Conservation (phyloP, 2,329 filamentous ascomycete species). For the Ophiostoma triangulosporum region DNA sequence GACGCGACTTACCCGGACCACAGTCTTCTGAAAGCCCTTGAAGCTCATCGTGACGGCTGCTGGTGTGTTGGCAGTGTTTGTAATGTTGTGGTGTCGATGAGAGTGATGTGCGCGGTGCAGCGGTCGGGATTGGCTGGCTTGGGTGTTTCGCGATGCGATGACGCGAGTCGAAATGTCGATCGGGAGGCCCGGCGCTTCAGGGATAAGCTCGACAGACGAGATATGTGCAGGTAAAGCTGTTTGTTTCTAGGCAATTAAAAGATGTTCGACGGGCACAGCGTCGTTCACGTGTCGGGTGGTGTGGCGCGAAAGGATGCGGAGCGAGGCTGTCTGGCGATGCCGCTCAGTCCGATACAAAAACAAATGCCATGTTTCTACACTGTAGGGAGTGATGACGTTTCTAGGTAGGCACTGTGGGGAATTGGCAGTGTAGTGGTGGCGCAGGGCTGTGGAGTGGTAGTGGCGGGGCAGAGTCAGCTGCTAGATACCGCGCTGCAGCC, state of each 20-base stretch:
- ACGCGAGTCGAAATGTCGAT: background rate
- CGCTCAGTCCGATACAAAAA: background rate
- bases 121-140: background rate
- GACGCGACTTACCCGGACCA: conserved; percentile 54
- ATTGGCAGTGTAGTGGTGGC: background rate
- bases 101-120: background rate
- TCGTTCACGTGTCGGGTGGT: background rate
- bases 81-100: background rate
- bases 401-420: background rate
- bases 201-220: background rate
- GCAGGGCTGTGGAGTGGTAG: conserved; percentile 6
- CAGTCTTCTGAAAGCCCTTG: conserved; percentile 86
- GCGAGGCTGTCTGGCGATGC: background rate
- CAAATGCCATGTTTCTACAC: background rate
- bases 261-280: background rate
- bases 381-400: conserved; percentile 7
- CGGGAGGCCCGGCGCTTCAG: conserved; percentile 2
- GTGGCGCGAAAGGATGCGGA: background rate
- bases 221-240: background rate
- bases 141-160: background rate
- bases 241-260: background rate
- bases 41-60: conserved; percentile 60
- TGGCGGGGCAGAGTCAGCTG: background rate
- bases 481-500: background rate
- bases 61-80: background rate